Conservation (phyloP, 495 filamentous ascomycete genomes). For the Friedmanniomyces simplex region DNA sequence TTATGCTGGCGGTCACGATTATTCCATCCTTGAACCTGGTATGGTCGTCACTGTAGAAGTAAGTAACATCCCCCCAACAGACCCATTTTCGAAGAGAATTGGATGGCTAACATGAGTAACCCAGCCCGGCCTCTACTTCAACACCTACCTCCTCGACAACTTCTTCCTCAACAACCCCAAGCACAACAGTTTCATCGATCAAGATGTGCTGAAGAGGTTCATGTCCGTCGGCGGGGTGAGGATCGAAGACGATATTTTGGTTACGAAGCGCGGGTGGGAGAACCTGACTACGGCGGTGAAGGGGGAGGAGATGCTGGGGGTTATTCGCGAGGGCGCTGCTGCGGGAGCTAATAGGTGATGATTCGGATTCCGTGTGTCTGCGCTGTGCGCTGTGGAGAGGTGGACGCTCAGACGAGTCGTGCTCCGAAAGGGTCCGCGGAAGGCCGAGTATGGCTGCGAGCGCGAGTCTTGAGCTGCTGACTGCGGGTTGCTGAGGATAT, state of each 20-base stretch:
- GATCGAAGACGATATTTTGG: slow-evolving; percentile 84
- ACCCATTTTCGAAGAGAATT: too few species aligned
- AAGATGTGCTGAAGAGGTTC: slow-evolving; percentile 57
- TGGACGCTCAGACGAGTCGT: too few species aligned
- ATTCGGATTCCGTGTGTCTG: too few species aligned
- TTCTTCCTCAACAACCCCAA: slow-evolving; percentile 51
- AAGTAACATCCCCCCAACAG: too few species aligned
- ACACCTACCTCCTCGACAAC: slow-evolving; percentile 47
- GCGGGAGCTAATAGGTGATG: background rate
- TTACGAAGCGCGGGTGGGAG: slow-evolving; percentile 66
- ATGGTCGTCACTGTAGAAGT: slow-evolving; percentile 39
- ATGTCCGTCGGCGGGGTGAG: slow-evolving; percentile 75
- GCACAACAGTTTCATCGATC: slow-evolving; percentile 64
- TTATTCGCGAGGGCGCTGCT: slow-evolving; percentile 35
- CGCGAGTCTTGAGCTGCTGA: too few species aligned
- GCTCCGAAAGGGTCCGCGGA: too few species aligned
- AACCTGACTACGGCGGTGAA: slow-evolving; percentile 79
- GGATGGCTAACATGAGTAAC: too few species aligned
- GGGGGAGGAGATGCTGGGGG: slow-evolving; percentile 55
- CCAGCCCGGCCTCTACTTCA: slow-evolving; percentile 44
- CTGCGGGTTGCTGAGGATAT: too few species aligned
- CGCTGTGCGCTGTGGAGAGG: too few species aligned
- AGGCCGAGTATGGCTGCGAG: too few species aligned
- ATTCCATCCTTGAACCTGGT: slow-evolving; percentile 76
- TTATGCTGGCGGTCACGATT: background rate